Percentiles rank a stretch among this genome's conserved stretches.
These are phyloP conservation scores for Claviceps arundinis DNA, from an alignment of 2,329 filamentous ascomycete genomes.

Conservation along the genomic window DNA sequence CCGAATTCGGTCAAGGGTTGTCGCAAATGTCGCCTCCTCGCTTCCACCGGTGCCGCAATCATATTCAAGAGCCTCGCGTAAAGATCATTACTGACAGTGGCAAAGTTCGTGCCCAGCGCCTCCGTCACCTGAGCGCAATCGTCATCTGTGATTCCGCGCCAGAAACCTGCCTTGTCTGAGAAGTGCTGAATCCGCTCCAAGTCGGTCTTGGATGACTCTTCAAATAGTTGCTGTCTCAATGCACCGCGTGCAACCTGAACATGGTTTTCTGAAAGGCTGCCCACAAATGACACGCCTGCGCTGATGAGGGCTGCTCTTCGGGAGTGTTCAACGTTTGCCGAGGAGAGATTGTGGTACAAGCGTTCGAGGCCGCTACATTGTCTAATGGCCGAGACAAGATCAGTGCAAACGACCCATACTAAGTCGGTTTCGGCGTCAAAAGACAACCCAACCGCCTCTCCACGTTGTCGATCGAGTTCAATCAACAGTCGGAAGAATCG, in stretches of 20 bases:
- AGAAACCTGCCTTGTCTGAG: constrained; percentile 66
- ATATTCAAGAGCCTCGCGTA: constrained; percentile 38
- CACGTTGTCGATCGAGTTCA: constrained; percentile 75
- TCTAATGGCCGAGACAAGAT: constrained; percentile 66
- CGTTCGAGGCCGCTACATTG: constrained; percentile 68
- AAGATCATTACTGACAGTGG: constrained; percentile 39
- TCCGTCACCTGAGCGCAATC: constrained; percentile 59
- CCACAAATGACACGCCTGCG: constrained; percentile 57
- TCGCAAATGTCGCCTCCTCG: constrained; percentile 30
- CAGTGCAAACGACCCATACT: constrained; percentile 75
- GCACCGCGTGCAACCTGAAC: constrained; percentile 53
- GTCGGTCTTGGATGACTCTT: constrained; percentile 56
- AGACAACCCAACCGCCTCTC: constrained; percentile 66
- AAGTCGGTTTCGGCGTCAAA: constrained; percentile 59
- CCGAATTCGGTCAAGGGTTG: constrained; percentile 62
- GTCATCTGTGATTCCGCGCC: constrained; percentile 68
- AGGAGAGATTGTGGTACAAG: constrained; percentile 53
- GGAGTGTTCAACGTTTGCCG: constrained; percentile 38
- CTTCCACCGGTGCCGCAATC: constrained; percentile 31
- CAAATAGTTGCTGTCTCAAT: constrained; percentile 59
- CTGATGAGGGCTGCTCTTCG: constrained; percentile 50
- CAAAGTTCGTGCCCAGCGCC: constrained; percentile 53
- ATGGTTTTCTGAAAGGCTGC: constrained; percentile 56
- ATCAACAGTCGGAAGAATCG: constrained; percentile 76
- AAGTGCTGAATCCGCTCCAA: constrained; percentile 65